A percentile compares a stretch with the other conserved stretches of the same genome.
These are phyloP conservation scores for Gossypium arboreum DNA, from an alignment of 345 rosid genomes.

Conservation along the genomic window DNA sequence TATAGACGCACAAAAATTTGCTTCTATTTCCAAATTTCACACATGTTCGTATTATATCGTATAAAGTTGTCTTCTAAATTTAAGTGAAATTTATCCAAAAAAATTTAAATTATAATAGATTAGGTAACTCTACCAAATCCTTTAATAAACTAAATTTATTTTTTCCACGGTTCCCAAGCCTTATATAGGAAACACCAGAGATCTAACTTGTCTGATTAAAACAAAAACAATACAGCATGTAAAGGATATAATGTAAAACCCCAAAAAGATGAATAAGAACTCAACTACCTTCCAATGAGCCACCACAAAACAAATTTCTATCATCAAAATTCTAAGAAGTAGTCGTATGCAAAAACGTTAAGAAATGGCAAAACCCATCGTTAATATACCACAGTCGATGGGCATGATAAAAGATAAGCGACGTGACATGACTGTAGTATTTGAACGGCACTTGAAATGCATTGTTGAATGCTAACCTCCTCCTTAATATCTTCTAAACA, in stretches of 20 bases:
- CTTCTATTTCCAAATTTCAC: neutral
- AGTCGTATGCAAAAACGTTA: neutral
- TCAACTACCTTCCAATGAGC: neutral
- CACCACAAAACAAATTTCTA: neutral
- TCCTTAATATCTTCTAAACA: too few relatives aligned
- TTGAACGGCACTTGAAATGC: neutral
- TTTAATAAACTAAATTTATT: neutral
- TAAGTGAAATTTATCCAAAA: neutral
- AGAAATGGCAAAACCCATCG: neutral
- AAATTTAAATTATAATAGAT: neutral
- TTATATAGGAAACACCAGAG: neutral
- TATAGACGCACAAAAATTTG: neutral
- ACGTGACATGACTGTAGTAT: neutral
- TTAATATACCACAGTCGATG: neutral
- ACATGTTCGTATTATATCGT: neutral
- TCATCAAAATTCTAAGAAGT: neutral
- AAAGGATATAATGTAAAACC: neutral
- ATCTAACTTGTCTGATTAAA: neutral
- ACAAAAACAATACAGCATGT: neutral
- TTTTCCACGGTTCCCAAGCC: neutral
- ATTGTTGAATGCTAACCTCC: too few relatives aligned
- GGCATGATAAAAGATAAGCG: neutral
- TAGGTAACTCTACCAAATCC: neutral
- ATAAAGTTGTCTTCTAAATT: neutral
- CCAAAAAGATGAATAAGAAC: neutral